Percentiles rank a stretch among this genome's conserved stretches.
These are phyloP conservation scores for Pichia eremophila DNA, from an alignment of 805 yeast genomes.

Conservation along the genomic window DNA sequence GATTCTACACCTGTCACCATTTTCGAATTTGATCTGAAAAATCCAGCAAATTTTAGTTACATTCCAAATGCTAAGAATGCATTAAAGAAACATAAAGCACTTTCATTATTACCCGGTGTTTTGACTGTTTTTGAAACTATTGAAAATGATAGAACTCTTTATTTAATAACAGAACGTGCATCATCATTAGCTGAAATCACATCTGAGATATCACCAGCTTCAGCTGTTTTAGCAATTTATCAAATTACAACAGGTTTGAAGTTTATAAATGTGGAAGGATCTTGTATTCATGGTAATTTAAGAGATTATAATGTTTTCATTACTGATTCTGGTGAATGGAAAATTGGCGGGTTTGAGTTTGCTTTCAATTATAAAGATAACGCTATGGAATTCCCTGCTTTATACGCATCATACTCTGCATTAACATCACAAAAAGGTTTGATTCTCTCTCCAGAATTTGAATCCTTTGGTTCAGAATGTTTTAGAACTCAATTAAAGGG, in stretches of 20 bases:
- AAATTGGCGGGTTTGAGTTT: conserved; percentile 72
- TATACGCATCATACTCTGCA: conserved; percentile 14
- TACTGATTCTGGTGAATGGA: conserved; percentile 71
- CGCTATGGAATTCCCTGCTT: conserved; percentile 25
- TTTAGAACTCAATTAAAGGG: conserved; percentile 16
- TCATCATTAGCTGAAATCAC: conserved; percentile 36
- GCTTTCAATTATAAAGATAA: conserved; percentile 39
- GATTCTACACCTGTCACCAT: conserved; percentile 49
- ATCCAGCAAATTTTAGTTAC: conserved; percentile 25
- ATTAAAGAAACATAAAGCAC: conserved; percentile 38
- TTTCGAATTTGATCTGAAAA: conserved; percentile 49
- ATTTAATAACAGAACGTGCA: conserved; percentile 62
- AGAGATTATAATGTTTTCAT: conserved; percentile 48
- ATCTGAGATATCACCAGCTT: conserved; percentile 20
- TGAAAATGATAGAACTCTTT: conserved; percentile 47
- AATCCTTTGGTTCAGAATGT: conserved; percentile 34
- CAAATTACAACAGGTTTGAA: conserved; percentile 45
- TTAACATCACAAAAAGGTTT: conserved; percentile 17
- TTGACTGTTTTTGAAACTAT: conserved; percentile 52
- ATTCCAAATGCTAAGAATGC: conserved; percentile 36
- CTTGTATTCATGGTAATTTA: conserved; percentile 57
- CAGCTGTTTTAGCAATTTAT: conserved; percentile 46
- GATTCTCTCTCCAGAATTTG: conserved; percentile 44
- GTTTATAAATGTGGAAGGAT: conserved; percentile 48
- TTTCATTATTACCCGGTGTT: conserved; percentile 60